Conservation (phyloP, 2,329 filamentous ascomycete genomes). For the Spiromastix sp. region DNA sequence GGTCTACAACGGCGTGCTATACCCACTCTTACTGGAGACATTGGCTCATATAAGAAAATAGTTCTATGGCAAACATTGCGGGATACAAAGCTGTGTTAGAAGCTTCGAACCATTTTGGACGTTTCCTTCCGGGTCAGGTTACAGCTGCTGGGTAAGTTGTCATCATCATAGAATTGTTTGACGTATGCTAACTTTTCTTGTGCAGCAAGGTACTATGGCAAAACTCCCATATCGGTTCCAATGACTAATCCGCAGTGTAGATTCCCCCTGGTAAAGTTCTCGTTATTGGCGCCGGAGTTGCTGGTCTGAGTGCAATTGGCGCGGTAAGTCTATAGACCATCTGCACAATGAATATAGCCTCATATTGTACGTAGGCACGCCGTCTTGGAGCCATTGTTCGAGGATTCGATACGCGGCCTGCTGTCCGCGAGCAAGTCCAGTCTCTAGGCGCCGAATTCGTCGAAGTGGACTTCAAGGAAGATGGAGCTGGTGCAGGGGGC, state of each 20-base stretch:
- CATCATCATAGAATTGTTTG: not conserved
- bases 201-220: constrained; percentile 12
- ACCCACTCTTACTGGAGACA: not conserved
- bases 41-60: constrained; percentile 30
- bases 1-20: constrained; percentile 5
- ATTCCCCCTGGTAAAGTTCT: constrained; percentile 85
- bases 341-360: constrained; percentile 1
- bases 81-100: constrained; percentile 88
- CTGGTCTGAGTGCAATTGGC: constrained; percentile 69
- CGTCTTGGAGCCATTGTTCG: constrained; percentile 82
- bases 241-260: constrained; percentile 15
- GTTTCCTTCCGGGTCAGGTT: constrained; percentile 80
- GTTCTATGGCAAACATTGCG: constrained; percentile 90
- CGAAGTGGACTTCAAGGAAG: constrained; percentile 75
- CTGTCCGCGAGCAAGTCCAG: constrained; percentile 79
- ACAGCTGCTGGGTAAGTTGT: constrained; percentile 62
- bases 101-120: constrained; percentile 79
- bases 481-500: constrained; percentile 72
- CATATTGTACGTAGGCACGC: constrained; percentile 43
- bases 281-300: constrained; percentile 83
- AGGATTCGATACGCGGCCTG: constrained; percentile 84
- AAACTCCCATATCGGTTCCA: constrained; percentile 47
- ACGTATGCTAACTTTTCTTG: constrained; percentile 16
- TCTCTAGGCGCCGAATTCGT: constrained; percentile 84
- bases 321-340: not conserved